Evolutionary conservation across 2,329 filamentous ascomycete species (phyloP), one percentile per base, ranked within the genome.

Genomic region (Colletotrichum cordylinicola): DNA sequence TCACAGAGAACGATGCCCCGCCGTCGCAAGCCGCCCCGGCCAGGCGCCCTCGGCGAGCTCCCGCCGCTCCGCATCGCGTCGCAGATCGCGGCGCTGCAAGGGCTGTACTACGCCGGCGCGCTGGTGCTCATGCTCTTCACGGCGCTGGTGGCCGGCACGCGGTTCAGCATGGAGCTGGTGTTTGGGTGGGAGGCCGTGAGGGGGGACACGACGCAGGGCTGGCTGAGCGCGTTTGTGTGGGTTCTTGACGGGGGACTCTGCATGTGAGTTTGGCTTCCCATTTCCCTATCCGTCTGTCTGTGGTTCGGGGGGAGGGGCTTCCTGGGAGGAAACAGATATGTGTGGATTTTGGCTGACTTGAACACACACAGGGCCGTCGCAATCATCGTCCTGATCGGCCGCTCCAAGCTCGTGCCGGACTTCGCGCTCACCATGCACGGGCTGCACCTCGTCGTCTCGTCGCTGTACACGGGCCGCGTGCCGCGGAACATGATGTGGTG

Each of bases 361-460:
- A 31, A 21, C 9, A 21, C 5, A 31, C 21, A 75, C 81, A 98
- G 96, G 82, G 92, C 95, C 56, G 92, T 98, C 74, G 94, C 95
- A 56, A 93, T 98, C 74, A 92, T 98, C 67, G 86, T 96, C 70
- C 88, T 98, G 74, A 92, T 99, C 79, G 93, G 94, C 24, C 95
- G 97, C 77, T 97, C 94, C 64, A 98, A 98, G 84, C 94, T 98
- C 76, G 94, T 98, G 67, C 95, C 95, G 79, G 97, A 99, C 86
- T 99, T 98, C 84, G 95, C 95, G 37, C 88, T 98, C 29, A 98
- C 96, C 4, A 91, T 98, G 21, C 95, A 98, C 86, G 91, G 94
- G 83, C 87, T 98, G 56, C 95, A 98, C 83, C 90, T 98, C 69
- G 78, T 97, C 80, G 85, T 95, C 80, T 94, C 95, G 33, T 93